Evolutionary conservation across 768 basidiomycete species (phyloP), one percentile per base, ranked within the genome.

Genomic region (Lactifluus pinguis): DNA sequence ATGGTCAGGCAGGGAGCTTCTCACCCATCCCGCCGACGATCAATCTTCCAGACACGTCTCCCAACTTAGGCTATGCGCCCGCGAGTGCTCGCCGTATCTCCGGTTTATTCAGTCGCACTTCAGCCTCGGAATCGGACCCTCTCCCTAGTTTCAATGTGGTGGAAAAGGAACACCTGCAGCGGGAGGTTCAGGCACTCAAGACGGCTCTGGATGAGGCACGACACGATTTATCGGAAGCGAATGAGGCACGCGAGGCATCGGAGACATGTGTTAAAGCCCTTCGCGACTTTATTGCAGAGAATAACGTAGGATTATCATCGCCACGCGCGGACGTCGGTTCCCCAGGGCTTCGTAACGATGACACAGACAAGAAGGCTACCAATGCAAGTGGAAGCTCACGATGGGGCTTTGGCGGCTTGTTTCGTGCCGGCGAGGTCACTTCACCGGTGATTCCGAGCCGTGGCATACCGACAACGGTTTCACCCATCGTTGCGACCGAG

Each of bases 161-260:
- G 15, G 85, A 89, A 67, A 54, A 84, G 25, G 85, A 86, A 60
- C 71, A 74, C 30, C 70, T 90, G 39, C 82, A 83, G 36, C 78
- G 76, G 57, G 88, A 92, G 68, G 60, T 93, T 36, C 73, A 71
- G 47, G 66, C 74, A 2, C 65, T 85, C 59, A 83, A 83, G 66
- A 71, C 77, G 25, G 82, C 87, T 57, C 71, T 94, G 17, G 83
- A 85, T 38, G 81, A 79, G 34, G 76, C 80, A 17, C 82, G 81
- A 66, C 79, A 82, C 62, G 88, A 92, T 60, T 74, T 95, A 49
- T 76, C 69, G 42, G 93, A 95, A 68, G 79, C 85, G 1, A 85
- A 82, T 62, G 95, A 98, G 72, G 92, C 90, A 3, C 79, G 84
- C 51, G 85, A 92, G 68, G 95, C 95, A 4, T 90, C 88, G 39